Conservation (phyloP, 345 rosid species). For the Melaleuca alternifolia region DNA sequence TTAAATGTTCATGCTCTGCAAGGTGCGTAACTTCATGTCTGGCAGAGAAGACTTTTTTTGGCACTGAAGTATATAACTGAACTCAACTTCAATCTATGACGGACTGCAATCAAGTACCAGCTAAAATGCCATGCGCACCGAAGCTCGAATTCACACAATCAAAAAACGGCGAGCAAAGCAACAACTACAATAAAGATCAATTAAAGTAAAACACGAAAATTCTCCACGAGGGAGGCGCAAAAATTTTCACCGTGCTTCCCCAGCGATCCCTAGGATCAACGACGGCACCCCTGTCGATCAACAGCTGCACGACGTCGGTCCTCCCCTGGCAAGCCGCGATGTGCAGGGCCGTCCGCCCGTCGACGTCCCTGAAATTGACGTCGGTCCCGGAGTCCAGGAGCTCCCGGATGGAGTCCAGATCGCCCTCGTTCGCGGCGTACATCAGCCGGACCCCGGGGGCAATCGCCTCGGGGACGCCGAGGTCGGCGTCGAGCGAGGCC, state of each 20-base stretch:
- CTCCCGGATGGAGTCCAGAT: conserved; percentile 51
- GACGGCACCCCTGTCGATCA: conserved; percentile 47
- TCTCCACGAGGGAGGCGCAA: conserved; percentile 12
- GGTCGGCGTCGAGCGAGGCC: neutral
- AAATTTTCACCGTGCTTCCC: conserved; percentile 84
- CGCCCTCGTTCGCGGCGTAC: conserved; percentile 75
- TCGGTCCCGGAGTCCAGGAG: conserved; percentile 52
- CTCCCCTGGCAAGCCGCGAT: conserved; percentile 69
- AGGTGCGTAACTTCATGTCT: neutral
- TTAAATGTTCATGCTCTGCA: neutral
- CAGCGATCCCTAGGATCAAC: conserved; percentile 74
- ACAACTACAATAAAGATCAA: neutral
- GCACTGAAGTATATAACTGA: neutral
- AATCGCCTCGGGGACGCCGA: conserved; percentile 4
- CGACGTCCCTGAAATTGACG: conserved; percentile 58
- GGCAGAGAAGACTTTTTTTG: neutral
- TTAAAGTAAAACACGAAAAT: neutral
- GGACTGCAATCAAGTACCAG: neutral
- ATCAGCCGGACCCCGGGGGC: conserved; percentile 57
- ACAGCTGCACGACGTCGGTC: conserved; percentile 52
- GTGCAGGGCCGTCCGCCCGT: conserved; percentile 71
- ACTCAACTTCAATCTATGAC: neutral
- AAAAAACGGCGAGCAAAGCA: neutral
- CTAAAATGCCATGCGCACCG: neutral
- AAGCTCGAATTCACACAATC: neutral